Conservation (phyloP, 2,329 filamentous ascomycete species). For the Pyrenophora teres region DNA sequence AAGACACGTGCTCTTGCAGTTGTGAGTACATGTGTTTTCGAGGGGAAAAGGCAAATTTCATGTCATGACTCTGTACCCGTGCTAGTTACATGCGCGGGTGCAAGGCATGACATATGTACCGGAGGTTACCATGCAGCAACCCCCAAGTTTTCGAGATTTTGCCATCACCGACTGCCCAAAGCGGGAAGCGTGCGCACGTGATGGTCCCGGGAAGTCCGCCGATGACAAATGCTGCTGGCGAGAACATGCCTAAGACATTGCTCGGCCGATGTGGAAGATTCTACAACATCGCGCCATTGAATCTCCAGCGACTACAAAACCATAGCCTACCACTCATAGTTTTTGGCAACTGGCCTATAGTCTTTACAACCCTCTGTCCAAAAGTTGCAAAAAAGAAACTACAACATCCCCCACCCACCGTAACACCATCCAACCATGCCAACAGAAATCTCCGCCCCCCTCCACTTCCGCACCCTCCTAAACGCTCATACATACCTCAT, state of each 20-base stretch:
- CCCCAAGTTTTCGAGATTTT: neutral
- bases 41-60: too few relatives aligned
- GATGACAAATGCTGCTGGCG: slow-evolving; percentile 31
- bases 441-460: slow-evolving; percentile 37
- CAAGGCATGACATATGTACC: too few relatives aligned
- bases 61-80: too few relatives aligned
- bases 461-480: slow-evolving; percentile 45
- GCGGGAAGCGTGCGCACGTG: slow-evolving; percentile 16
- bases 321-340: too few relatives aligned
- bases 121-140: neutral
- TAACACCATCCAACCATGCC: slow-evolving; percentile 26
- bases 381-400: neutral
- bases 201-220: neutral
- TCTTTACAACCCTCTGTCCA: neutral
- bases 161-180: slow-evolving; percentile 9
- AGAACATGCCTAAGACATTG: slow-evolving; percentile 7
- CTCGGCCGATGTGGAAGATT: slow-evolving; percentile 23
- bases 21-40: too few relatives aligned
- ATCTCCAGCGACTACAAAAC: neutral
- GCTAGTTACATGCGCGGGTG: neutral
- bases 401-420: neutral
- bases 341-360: neutral
- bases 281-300: slow-evolving; percentile 21
- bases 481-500: slow-evolving; percentile 49
- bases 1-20: neutral